Conservation (phyloP, 2,329 filamentous ascomycete genomes). For the Fusarium devonianum region DNA sequence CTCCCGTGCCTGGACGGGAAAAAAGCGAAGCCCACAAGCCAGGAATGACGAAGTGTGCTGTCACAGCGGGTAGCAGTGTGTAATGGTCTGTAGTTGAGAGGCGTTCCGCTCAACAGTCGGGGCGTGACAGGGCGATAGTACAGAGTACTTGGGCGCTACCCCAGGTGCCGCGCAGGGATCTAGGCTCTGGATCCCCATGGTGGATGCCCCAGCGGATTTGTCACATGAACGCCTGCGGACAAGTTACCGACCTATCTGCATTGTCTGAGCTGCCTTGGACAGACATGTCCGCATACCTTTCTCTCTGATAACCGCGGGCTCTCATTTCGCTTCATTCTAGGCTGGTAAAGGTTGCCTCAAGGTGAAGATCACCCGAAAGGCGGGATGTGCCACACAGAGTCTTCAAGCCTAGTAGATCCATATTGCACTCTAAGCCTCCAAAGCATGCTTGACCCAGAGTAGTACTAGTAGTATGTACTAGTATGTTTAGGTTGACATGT, state of each 20-base stretch:
- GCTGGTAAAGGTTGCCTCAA: no score
- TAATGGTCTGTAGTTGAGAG: conserved; percentile 17
- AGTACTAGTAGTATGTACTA: no score
- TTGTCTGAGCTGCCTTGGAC: neutral
- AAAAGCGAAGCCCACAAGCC: conserved; percentile 9
- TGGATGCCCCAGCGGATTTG: conserved; percentile 29
- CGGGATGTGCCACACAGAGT: no score
- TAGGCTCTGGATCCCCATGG: conserved; percentile 23
- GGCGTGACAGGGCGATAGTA: conserved; percentile 11
- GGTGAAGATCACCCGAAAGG: no score
- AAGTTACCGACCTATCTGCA: conserved; percentile 21
- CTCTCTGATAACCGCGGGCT: neutral
- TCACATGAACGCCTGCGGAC: conserved; percentile 31
- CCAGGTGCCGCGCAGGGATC: conserved; percentile 17
- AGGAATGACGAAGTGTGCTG: conserved; percentile 32
- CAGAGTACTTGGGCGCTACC: conserved; percentile 25
- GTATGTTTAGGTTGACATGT: no score
- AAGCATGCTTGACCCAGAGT: no score
- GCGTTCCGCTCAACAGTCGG: conserved; percentile 26
- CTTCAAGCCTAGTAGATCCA: no score
- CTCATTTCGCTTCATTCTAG: no score
- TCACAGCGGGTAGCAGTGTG: conserved; percentile 8
- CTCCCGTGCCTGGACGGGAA: conserved; percentile 7
- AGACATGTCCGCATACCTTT: neutral
- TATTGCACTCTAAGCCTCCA: no score